Evolutionary conservation across 495 filamentous ascomycete genomes (phyloP), one percentile per base, ranked within the genome.

Genomic region (Bacidia rubella): DNA sequence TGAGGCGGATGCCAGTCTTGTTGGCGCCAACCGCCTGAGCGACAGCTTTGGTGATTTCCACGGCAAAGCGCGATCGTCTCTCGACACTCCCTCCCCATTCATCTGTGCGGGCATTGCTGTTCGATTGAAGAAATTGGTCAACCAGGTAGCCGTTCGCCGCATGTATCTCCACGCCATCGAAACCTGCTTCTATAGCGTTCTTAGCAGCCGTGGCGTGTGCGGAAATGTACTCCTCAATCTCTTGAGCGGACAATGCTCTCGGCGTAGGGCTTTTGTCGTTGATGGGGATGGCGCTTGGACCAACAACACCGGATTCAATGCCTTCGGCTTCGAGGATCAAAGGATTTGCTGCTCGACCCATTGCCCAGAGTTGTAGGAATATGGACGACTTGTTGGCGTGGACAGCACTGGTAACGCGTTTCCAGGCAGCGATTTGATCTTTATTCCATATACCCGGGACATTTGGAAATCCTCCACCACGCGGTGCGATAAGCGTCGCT

Each of bases 121-220:
- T 67, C 56, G 81, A 77, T 58, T 85, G 82, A 1, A 66, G 68
- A 63, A 89, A 89, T 65, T 89, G 85, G 60, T 89, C 82, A 47
- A 86, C 67, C 46, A 89, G 64, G 60, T 86, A 87, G 9, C 84
- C 85, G 57, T 89, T 87, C 2, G 82, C 81, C 32, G 68, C 78
- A 60, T 87, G 83, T 50, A 87, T 68, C 67, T 89, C 85, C 2
- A 89, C 82, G 23, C 81, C 83, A 59, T 87, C 85, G 52, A 87
- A 89, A 11, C 84, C 85, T 2, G 83, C 85, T 9, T 66, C 69
- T 11, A 87, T 66, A 2, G 82, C 81, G 51, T 79, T 80, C 55
- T 70, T 65, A 1, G 84, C 78, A 17, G 81, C 83, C 21, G 70
- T 59, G 7, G 70, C 79, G 48, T 81, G 86, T 53, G 74, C 74